A percentile compares a stretch with the other conserved stretches of the same genome.
phyloP scores from a whole-genome alignment of 495 filamentous ascomycete species.

The Neurospora sublineolata region DNA sequence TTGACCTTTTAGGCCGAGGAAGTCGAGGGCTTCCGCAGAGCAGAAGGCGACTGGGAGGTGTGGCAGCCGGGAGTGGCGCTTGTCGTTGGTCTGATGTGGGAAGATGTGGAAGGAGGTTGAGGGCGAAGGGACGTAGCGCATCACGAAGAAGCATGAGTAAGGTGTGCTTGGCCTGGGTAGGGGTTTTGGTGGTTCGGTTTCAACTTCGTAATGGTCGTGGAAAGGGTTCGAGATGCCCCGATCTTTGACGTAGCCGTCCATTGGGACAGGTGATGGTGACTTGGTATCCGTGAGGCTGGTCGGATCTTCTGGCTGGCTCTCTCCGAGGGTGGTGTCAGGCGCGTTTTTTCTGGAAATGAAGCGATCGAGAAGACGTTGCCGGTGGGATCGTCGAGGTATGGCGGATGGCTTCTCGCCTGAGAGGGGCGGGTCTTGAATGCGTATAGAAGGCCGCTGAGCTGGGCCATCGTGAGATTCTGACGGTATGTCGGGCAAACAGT shows the following conservation, averaged over 20 bases:
- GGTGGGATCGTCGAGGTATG: not conserved
- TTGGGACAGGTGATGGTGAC: not conserved
- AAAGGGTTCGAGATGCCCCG: not conserved
- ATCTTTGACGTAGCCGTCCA: not conserved
- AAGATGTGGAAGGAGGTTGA: not conserved
- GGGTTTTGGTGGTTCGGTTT: constrained; percentile 25
- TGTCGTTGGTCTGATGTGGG: not conserved
- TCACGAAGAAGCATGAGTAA: constrained; percentile 37
- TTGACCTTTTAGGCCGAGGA: constrained; percentile 29
- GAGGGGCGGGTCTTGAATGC: not conserved
- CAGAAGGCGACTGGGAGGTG: constrained; percentile 15
- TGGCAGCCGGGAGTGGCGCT: not conserved
- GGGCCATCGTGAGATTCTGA: not conserved
- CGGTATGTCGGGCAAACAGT: not conserved
- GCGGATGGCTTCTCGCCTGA: not conserved
- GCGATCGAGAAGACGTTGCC: not conserved
- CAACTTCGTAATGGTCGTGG: not conserved
- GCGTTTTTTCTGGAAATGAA: not conserved
- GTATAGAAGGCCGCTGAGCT: not conserved
- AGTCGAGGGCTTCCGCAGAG: constrained; percentile 24
- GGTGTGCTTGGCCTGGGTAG: constrained; percentile 13
- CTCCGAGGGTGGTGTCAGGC: not conserved
- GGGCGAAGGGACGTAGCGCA: constrained; percentile 7
- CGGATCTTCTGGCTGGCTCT: not conserved
- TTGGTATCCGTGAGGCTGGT: not conserved